These are phyloP conservation scores for Metarhizium brunneum DNA, from an alignment of 2,329 filamentous ascomycete genomes.

Conservation along the genomic window DNA sequence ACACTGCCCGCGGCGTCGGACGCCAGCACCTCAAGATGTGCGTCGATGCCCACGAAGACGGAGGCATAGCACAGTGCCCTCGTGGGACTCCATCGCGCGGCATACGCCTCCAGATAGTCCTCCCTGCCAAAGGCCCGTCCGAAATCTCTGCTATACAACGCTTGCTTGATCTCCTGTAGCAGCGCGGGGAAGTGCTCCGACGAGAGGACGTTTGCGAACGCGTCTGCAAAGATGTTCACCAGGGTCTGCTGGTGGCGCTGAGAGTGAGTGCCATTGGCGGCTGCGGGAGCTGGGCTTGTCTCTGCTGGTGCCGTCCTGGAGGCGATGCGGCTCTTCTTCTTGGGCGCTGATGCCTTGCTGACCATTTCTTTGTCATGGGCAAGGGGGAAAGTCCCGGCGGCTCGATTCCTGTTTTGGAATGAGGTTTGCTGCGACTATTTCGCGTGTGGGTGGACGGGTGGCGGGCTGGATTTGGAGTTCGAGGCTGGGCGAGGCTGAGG, in stretches of 20 bases:
- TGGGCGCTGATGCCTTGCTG: conserved; percentile 1
- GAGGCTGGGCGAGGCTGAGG: too few relatives aligned
- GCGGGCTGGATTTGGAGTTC: too few relatives aligned
- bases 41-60: conserved; percentile 33
- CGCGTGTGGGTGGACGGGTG: not conserved
- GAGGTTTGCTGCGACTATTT: not conserved
- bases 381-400: not conserved
- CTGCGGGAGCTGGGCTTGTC: not conserved
- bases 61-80: conserved; percentile 72
- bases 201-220: conserved; percentile 45
- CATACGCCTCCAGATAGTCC: conserved; percentile 72
- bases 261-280: not conserved
- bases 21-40: conserved; percentile 18
- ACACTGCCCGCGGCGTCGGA: conserved; percentile 9
- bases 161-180: conserved; percentile 76
- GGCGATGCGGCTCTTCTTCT: not conserved
- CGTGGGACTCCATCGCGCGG: conserved; percentile 82
- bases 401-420: not conserved
- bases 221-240: conserved; percentile 61
- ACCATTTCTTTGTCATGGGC: conserved; percentile 2
- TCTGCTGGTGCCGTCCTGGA: not conserved
- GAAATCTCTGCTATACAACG: conserved; percentile 83
- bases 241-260: conserved; percentile 52
- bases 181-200: conserved; percentile 39
- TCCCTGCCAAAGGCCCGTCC: conserved; percentile 63